Evolutionary conservation across 176 grass and related monocot species (phyloP), one percentile per base, ranked within the genome.

Genomic region (Tillandsia leiboldiana): DNA sequence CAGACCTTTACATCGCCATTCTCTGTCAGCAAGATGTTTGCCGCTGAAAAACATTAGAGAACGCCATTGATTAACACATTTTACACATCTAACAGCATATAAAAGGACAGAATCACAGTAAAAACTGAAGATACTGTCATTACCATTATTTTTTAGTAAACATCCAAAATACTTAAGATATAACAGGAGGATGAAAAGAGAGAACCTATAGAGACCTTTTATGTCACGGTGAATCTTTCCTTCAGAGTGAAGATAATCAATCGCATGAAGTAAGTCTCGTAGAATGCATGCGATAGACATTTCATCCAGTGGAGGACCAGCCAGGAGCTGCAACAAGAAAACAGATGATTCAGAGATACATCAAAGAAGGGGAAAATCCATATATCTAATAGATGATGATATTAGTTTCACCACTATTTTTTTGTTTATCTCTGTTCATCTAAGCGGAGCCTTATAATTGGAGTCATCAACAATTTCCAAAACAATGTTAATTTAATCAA

Each of bases 1-100:
- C 83, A 83, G 84, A 99, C 95, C 90, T 99, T 99, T 72, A 99
- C 95, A 82, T 99, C 95, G 82, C 90, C 95, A 3, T 84, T 90
- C 82, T 94, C 95, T 59, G 95, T 99, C 10, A 99, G 75, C 53
- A 99, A 81, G 76, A 99, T 99, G 83, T 99, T 99, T 51, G 95
- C 95, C 47, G 95, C 95, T 99, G 87, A 65, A 86, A 75, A 86
- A 88, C 64, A 82, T 74, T 33, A 72, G 50, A 77, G n/a, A 69
- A 71, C 69, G 23, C 18, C 8, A 50, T 82, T 27, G 42, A 69
- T 67, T 66, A 78, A 26, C 42, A 53, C 69, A 49, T 72, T 70
- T 50, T 14, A 24, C 51, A 68, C 64, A 66, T 23, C 71, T 67
- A 20, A 69, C 51, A 65, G 6, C 58, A 10, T 63, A 59, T 63